Conservation (phyloP, 106 monocot species). For the Dioscorea dumetorum region DNA sequence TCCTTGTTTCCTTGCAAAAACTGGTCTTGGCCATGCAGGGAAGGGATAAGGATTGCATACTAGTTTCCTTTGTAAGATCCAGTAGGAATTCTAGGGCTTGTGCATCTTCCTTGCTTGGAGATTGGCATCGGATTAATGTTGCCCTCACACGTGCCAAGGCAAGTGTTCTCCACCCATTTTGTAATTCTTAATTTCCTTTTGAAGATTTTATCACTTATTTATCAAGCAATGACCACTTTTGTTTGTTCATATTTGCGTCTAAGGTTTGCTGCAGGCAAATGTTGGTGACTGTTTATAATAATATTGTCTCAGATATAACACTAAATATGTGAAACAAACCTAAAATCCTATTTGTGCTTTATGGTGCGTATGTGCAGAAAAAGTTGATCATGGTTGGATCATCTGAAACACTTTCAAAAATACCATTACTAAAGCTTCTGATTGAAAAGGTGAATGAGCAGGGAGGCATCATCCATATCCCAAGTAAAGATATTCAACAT, state of each 20-base stretch:
- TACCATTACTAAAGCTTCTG: slow-evolving; percentile 79
- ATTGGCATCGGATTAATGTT: slow-evolving; percentile 97
- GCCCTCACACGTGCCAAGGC: slow-evolving; percentile 94
- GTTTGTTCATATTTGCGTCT: no score
- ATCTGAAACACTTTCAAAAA: slow-evolving; percentile 51
- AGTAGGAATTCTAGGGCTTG: slow-evolving; percentile 31
- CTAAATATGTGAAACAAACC: not conserved
- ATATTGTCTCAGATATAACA: no score
- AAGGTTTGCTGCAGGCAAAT: no score
- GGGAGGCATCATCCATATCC: slow-evolving; percentile 36
- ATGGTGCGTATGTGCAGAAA: slow-evolving; percentile 45
- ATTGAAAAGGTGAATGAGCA: slow-evolving; percentile 64
- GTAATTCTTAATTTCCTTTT: no score
- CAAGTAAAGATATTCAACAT: slow-evolving; percentile 35
- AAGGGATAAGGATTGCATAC: slow-evolving; percentile 93
- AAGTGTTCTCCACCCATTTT: not conserved
- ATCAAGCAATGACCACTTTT: no score
- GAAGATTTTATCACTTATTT: no score
- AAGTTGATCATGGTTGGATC: slow-evolving; percentile 98
- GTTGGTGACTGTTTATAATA: no score
- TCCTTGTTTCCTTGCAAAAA: not conserved
- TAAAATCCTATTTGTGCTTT: not conserved
- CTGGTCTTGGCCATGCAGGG: slow-evolving; percentile 37
- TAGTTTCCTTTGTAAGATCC: slow-evolving; percentile 90
- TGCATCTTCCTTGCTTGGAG: slow-evolving; percentile 84